Evolutionary conservation across 2,329 filamentous ascomycete genomes (phyloP).

Genomic region (Fusarium sp.): DNA sequence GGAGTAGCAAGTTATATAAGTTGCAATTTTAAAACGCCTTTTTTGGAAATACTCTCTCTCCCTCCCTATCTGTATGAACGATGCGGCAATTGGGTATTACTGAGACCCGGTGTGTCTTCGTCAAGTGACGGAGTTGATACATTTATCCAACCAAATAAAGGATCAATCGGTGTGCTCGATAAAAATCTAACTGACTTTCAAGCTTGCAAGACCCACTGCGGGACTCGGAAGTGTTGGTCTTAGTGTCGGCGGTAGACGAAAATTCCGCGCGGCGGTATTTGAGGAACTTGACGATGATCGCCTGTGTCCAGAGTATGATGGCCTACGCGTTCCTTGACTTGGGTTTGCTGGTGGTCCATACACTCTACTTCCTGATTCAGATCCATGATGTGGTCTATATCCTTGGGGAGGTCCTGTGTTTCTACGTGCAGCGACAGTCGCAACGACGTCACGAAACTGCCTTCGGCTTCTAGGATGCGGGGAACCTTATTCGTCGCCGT

Average conservation of each 20-base stretch:
- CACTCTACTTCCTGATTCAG: not conserved
- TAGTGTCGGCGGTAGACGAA: too few species aligned
- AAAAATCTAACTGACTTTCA: too few species aligned
- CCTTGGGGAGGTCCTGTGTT: not conserved
- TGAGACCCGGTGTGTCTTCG: fast-evolving
- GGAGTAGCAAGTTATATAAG: too few species aligned
- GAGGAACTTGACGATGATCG: not conserved
- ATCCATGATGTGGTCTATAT: not conserved
- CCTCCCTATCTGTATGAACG: not conserved
- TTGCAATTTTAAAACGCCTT: too few species aligned
- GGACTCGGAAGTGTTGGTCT: not conserved
- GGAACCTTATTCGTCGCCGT: fast-evolving
- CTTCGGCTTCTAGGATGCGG: fast-evolving
- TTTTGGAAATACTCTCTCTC: too few species aligned
- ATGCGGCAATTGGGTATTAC: not conserved
- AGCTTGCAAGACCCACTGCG: fast-evolving
- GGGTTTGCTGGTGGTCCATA: too few species aligned
- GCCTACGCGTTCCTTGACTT: not conserved
- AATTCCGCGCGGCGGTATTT: not conserved
- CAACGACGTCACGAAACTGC: not conserved
- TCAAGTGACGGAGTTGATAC: not conserved
- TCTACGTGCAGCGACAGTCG: not conserved
- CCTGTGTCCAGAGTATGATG: not conserved
- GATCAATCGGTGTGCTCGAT: constrained; percentile 1
- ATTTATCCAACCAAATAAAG: constrained; percentile 15